Base-by-base conservation (phyloP, 352 stramenopile species). In the Plasmopara muralis region DNA sequence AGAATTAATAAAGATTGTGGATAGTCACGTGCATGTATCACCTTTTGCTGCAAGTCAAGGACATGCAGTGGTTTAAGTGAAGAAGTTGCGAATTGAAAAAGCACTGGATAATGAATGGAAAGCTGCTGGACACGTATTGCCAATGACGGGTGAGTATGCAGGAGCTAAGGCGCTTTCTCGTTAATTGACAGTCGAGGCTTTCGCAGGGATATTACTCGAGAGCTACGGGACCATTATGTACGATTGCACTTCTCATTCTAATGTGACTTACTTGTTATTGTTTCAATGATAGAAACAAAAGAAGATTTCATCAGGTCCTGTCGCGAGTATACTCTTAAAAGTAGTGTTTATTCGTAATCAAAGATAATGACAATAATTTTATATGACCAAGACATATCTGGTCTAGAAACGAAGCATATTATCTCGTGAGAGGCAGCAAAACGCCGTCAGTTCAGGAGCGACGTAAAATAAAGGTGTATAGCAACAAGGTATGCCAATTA, bases 21-120 rank as follows among this genome's bases (percentile, higher is more conserved):
- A 25, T 25, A 25, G 20, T 3, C 3, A 25, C 20, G 20, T 25
- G 20, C 20, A 25, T 25, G 20, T 25, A 25, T 25, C 20, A 25
- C 3, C 20, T 25, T 25, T 25, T 25, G 3, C 20, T 25, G 20
- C 20, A 3, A 25, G 20, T 25, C 20, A 53, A 37, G 45, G 14
- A 30, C 20, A n/a, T 18, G 30, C 18, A 5, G 37, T 46, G 28
- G 29, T 31, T 9, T 15, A 38, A 52, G 48, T 37, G 44, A 25
- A 25, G 20, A 25, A 25, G 13, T 34, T 63, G 33, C 48, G 60
- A 31, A 68, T 72, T 13, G 50, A 57, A 0, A 53, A 71, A 43
- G 25, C 69, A 13, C 68, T 74, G 60, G 67, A 76, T 18, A 51
- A 66, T 41, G 74, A 87, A 51, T 87, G 77, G 77, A 75, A n/a